Conservation (phyloP, 495 filamentous ascomycete genomes). For the Neurospora tetraspora region DNA sequence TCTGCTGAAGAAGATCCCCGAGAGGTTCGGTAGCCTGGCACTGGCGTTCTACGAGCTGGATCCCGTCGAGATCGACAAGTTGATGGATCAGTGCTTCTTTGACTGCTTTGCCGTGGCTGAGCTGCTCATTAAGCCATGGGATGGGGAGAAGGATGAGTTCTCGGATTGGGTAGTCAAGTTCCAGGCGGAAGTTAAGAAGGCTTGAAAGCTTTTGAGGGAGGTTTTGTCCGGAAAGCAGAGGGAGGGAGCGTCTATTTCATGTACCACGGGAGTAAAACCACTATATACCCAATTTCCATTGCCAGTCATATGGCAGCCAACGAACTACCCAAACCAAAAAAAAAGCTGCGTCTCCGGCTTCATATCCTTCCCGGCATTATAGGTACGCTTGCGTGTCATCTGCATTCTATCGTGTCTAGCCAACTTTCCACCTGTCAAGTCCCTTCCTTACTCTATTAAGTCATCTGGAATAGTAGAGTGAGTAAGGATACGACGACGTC, state of each 20-base stretch:
- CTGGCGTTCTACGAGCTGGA: conserved; percentile 43
- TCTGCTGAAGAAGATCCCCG: conserved; percentile 29
- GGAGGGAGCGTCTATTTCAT: not conserved
- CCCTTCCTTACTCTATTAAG: not conserved
- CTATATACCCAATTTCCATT: not conserved
- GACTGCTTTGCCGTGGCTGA: conserved; percentile 37
- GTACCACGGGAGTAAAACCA: not conserved
- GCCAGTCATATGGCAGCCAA: not conserved
- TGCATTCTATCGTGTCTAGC: not conserved
- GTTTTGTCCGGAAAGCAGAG: not conserved
- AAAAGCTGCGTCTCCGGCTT: not conserved
- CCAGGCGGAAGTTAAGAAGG: conserved; percentile 37
- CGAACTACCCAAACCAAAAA: not conserved
- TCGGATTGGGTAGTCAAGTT: conserved; percentile 39
- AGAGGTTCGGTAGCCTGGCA: conserved; percentile 32
- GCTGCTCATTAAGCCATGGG: conserved; percentile 33
- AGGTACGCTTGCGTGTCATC: not conserved
- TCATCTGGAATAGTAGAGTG: not conserved
- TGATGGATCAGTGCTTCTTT: conserved; percentile 40
- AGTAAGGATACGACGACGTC: not conserved
- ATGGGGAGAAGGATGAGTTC: conserved; percentile 35
- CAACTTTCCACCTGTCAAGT: not conserved
- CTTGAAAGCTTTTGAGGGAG: not conserved
- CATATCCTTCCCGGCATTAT: not conserved
- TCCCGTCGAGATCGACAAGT: conserved; percentile 28